Evolutionary conservation across 2,329 filamentous ascomycete genomes (phyloP), one percentile per base, ranked within the genome.

Genomic region (Fusarium subtropicale): DNA sequence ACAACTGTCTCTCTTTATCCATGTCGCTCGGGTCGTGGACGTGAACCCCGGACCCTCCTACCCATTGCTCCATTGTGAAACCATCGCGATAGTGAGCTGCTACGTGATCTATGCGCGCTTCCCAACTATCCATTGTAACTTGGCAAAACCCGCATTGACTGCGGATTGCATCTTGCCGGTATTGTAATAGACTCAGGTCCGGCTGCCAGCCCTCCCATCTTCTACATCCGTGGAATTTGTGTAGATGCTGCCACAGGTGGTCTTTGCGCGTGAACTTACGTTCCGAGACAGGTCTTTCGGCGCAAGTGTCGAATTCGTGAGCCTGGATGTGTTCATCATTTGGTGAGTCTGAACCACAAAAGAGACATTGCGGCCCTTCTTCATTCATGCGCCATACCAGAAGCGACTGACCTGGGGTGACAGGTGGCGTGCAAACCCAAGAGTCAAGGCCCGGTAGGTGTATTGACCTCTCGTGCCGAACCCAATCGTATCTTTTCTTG

Each of bases 391-490:
- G 81, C 66, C 87, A 83, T 3, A 86, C 81, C 1, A 84, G 79
- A 2, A 83, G 76, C 0, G 86, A 72, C 55, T 80, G 75, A n/a
- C 74, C 72, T 2, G 71, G 58, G 1, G 74, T 68, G 5, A 79
- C 60, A 6, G 79, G 79, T 2, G 78, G 80, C 0, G 82, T 81
- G 67, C 87, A 90, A 7, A 88, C 81, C 83, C 82, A 87, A 0
- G 76, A 77, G 38, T 79, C 76, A 7, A 79, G 77, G 1, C 77
- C 77, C 7, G 83, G 76, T 3, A 85, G 73, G 65, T 87, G 84
- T 5, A 86, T 76, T 2, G 83, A 83, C 41, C 84, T 80, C 61
- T 86, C 85, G 65, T 87, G 85, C 2, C 85, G 78, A 15, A 78
- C 74, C 79, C 79, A 81, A 55, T 82, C 81, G 54, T 81, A 81